phyloP scores from a whole-genome alignment of 306 rosid species.

The Rosa rugosa region DNA sequence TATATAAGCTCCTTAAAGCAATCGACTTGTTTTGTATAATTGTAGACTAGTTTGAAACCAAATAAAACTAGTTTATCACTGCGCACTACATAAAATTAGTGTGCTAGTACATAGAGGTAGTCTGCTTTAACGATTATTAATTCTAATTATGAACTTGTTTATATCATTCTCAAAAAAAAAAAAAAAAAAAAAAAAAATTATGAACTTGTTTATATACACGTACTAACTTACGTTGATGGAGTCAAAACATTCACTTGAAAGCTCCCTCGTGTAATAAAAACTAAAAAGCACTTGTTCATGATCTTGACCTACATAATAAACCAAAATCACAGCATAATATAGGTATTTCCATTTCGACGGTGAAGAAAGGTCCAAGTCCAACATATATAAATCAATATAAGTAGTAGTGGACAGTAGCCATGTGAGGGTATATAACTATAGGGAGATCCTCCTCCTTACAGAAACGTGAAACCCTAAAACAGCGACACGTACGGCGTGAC shows the following conservation, averaged over 20 bases:
- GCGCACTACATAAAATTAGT: too few species aligned
- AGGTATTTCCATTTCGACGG: not conserved
- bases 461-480: conserved; percentile 2
- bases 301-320: conserved; percentile 6
- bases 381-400: not conserved
- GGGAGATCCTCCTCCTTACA: not conserved
- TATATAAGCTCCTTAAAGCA: too few species aligned
- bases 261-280: not conserved
- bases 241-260: conserved; percentile 8
- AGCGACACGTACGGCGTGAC: not conserved
- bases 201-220: not conserved
- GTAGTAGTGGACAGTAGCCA: not conserved
- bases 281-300: not conserved
- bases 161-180: too few species aligned
- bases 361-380: not conserved
- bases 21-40: too few species aligned
- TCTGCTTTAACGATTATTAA: not conserved
- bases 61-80: too few species aligned
- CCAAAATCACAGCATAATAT: not conserved
- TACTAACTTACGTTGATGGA: not conserved
- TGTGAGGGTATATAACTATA: not conserved
- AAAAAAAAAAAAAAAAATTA: too few species aligned
- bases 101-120: not conserved
- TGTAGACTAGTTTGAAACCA: too few species aligned
- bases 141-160: not conserved